phyloP scores from a whole-genome alignment of 495 filamentous ascomycete genomes.

The Penicillium turbatum region DNA sequence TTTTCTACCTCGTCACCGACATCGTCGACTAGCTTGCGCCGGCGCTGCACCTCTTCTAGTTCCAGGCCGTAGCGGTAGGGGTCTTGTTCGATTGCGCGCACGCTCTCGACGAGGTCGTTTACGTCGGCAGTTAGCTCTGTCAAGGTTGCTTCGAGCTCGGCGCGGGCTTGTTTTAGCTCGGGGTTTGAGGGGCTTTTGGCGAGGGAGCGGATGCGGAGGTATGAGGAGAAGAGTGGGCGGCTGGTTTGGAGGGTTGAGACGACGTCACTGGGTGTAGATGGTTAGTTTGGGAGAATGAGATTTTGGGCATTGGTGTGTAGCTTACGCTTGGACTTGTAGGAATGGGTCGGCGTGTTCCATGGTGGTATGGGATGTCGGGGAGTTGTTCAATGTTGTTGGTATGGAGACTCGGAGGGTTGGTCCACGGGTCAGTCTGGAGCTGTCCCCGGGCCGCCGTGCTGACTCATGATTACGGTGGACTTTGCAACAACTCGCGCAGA shows the following conservation, averaged over 20 bases:
- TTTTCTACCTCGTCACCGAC: constrained; percentile 82
- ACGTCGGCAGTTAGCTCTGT: constrained; percentile 79
- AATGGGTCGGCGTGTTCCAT: constrained; percentile 81
- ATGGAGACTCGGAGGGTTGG: background rate
- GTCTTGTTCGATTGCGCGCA: constrained; percentile 82
- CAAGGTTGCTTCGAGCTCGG: constrained; percentile 76
- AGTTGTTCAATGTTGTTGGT: constrained; percentile 2
- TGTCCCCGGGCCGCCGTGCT: background rate
- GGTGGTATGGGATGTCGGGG: constrained; percentile 16
- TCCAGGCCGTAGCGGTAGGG: constrained; percentile 87
- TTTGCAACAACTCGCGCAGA: background rate
- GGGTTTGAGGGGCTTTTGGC: constrained; percentile 66
- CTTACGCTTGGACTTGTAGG: constrained; percentile 86
- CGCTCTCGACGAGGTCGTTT: constrained; percentile 80
- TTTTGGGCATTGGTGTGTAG: background rate
- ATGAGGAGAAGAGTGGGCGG: constrained; percentile 85
- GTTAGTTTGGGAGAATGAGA: constrained; percentile 7
- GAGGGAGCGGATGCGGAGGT: constrained; percentile 90
- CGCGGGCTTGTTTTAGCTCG: constrained; percentile 77
- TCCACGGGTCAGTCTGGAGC: constrained; percentile 17
- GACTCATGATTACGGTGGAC: background rate
- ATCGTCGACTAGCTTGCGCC: constrained; percentile 80
- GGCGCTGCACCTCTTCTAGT: constrained; percentile 72
- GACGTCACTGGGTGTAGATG: constrained; percentile 61
- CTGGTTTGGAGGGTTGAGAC: constrained; percentile 72